Evolutionary conservation across 768 basidiomycete genomes (phyloP).

Genomic region (Collybia nuda): DNA sequence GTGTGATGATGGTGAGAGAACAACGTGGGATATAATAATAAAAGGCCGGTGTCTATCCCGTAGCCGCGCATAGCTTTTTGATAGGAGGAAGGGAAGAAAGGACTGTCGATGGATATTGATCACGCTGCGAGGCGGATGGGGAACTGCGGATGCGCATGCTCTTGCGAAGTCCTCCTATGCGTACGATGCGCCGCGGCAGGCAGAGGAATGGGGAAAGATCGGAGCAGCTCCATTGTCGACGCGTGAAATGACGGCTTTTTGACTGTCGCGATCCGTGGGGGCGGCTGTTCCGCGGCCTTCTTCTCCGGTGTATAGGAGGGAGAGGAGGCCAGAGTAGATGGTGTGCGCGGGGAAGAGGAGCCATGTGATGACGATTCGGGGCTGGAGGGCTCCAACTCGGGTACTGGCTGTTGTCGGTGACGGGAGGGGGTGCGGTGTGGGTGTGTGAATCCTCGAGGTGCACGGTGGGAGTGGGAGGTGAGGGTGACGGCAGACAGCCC

Average conservation of each 20-base stretch:
- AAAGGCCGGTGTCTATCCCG: conserved; percentile 2
- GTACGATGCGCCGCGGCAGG: conserved; percentile 15
- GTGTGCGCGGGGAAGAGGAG: conserved; percentile 23
- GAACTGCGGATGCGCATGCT: conserved; percentile 11
- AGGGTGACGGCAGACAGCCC: conserved; percentile 28
- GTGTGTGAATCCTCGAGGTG: conserved; percentile 19
- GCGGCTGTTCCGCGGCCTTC: conserved; percentile 11
- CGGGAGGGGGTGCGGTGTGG: conserved; percentile 2
- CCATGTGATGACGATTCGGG: conserved; percentile 34
- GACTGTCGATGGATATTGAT: conserved; percentile 1
- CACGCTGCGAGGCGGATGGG: conserved; percentile 9
- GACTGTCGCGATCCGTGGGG: conserved; percentile 11
- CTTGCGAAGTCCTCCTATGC: conserved; percentile 13
- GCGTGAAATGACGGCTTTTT: conserved; percentile 32
- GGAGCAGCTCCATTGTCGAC: conserved; percentile 42
- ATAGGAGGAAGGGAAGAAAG: neutral
- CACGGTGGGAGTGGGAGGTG: conserved; percentile 20
- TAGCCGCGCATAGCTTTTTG: conserved; percentile 4
- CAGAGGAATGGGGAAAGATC: conserved; percentile 48
- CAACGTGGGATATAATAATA: neutral
- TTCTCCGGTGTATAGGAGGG: conserved; percentile 17
- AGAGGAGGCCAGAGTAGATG: conserved; percentile 22
- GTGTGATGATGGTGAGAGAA: neutral
- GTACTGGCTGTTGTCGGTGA: conserved; percentile 22
- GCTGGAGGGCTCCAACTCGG: conserved; percentile 43